These are phyloP conservation scores for Angomonas ambiguus DNA, from an alignment of 208 protist genomes.

Conservation along the genomic window DNA sequence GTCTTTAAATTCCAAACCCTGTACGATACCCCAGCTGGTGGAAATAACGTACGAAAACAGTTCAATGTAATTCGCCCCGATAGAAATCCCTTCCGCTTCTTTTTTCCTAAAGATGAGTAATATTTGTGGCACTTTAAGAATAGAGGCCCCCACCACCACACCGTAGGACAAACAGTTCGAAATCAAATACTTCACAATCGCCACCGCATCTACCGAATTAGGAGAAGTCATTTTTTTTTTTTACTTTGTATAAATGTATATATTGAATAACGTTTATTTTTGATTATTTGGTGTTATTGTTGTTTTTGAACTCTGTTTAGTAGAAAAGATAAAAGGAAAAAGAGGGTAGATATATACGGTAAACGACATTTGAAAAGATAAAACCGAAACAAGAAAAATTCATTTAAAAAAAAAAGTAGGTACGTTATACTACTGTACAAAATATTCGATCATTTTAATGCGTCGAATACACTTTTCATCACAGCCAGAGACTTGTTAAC, in stretches of 20 bases:
- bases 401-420: background rate
- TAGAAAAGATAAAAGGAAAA: slow-evolving; percentile 1
- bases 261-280: too few relatives aligned
- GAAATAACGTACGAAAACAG: slow-evolving; percentile 73
- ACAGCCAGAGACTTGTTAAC: slow-evolving; percentile 45
- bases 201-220: slow-evolving; percentile 14
- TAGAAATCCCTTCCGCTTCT: slow-evolving; percentile 67
- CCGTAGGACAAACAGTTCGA: slow-evolving; percentile 68
- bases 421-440: background rate
- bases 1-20: slow-evolving; percentile 60
- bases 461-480: slow-evolving; percentile 34
- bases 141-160: slow-evolving; percentile 72
- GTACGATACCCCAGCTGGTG: slow-evolving; percentile 73
- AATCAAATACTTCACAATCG: slow-evolving; percentile 45
- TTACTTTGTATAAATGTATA: background rate
- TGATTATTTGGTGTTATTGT: background rate
- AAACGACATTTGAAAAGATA: slow-evolving; percentile 1
- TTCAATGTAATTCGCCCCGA: slow-evolving; percentile 57
- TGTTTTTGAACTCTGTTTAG: slow-evolving; percentile 3
- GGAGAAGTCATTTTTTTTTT: slow-evolving; percentile 4
- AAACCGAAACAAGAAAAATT: background rate
- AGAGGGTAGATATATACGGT: slow-evolving; percentile 3
- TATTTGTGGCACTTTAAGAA: slow-evolving; percentile 88
- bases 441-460: slow-evolving; percentile 18
- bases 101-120: slow-evolving; percentile 46